Percentiles rank a stretch among this genome's conserved stretches.
These are phyloP conservation scores for Pharnaceum exiguum DNA, from an alignment of 148 eudicot species.

Conservation along the genomic window DNA sequence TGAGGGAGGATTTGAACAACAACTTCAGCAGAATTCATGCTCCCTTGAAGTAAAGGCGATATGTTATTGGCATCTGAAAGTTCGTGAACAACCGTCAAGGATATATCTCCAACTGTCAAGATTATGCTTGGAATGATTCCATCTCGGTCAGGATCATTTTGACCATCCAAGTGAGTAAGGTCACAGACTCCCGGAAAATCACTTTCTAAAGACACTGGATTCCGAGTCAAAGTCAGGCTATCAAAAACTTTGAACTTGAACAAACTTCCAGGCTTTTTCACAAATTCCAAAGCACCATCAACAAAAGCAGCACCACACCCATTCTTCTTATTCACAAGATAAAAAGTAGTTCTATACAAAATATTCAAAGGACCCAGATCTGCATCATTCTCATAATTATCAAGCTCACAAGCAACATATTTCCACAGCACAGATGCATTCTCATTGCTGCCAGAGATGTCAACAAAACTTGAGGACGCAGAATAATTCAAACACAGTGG, in stretches of 20 bases:
- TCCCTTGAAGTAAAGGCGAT: slow-evolving; percentile 72
- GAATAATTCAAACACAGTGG: slow-evolving; percentile 58
- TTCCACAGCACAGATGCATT: slow-evolving; percentile 70
- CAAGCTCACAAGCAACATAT: slow-evolving; percentile 39
- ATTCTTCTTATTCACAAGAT: slow-evolving; percentile 79
- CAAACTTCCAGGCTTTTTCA: slow-evolving; percentile 74
- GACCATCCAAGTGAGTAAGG: slow-evolving; percentile 20
- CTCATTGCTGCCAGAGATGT: slow-evolving; percentile 55
- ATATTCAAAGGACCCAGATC: slow-evolving; percentile 42
- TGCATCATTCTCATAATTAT: slow-evolving; percentile 48
- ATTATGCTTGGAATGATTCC: slow-evolving; percentile 40
- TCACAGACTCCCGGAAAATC: slow-evolving; percentile 20
- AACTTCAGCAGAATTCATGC: slow-evolving; percentile 45
- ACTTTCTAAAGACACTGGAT: slow-evolving; percentile 21
- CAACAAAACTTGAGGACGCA: slow-evolving; percentile 72
- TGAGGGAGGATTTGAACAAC: slow-evolving; percentile 49
- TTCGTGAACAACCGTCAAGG: slow-evolving; percentile 72
- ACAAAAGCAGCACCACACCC: slow-evolving; percentile 65
- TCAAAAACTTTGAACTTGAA: slow-evolving; percentile 79
- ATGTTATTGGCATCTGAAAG: slow-evolving; percentile 57
- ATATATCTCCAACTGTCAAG: slow-evolving; percentile 44
- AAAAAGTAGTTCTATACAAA: slow-evolving; percentile 46
- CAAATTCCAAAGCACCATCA: slow-evolving; percentile 82
- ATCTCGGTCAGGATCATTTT: slow-evolving; percentile 19
- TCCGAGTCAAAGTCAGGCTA: slow-evolving; percentile 34